A percentile compares a stretch with the other conserved stretches of the same genome.
Conservation (phyloP, 129 eudicot species). For the Artemisia tridentata region DNA sequence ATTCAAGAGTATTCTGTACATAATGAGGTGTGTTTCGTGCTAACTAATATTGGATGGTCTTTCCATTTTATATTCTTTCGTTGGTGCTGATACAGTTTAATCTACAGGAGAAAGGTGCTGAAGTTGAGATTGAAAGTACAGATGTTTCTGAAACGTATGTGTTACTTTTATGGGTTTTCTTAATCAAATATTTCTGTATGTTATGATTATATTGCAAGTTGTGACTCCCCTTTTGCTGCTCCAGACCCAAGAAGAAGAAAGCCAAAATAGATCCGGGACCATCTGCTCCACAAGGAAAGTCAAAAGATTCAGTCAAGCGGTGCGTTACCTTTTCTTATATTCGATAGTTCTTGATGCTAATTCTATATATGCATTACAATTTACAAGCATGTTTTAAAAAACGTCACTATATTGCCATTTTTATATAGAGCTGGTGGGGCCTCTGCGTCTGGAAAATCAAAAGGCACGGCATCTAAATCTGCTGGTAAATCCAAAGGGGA, state of each 20-base stretch:
- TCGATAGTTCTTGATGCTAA: background rate
- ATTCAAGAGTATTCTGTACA: slow-evolving; percentile 29
- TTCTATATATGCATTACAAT: slow-evolving; percentile 5
- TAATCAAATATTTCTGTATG: background rate
- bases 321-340: slow-evolving; percentile 1
- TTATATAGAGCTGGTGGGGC: slow-evolving; percentile 16
- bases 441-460: background rate
- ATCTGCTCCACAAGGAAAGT: background rate
- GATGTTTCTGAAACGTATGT: slow-evolving; percentile 68
- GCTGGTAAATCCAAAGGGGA: too few species aligned
- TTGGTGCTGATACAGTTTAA: slow-evolving; percentile 14
- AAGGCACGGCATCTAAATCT: background rate
- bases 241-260: slow-evolving; percentile 14
- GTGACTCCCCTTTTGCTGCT: slow-evolving; percentile 4
- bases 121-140: slow-evolving; percentile 30
- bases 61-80: background rate
- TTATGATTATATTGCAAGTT: background rate
- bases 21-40: slow-evolving; percentile 36
- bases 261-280: background rate
- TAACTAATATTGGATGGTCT: background rate
- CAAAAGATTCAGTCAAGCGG: slow-evolving; percentile 15
- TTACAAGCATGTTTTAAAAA: background rate
- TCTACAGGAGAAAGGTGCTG: slow-evolving; percentile 43
- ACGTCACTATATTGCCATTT: background rate
- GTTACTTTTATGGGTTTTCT: background rate